Evolutionary conservation across 345 rosid genomes (phyloP), one percentile per base, ranked within the genome.

Genomic region (Brassica carinata): DNA sequence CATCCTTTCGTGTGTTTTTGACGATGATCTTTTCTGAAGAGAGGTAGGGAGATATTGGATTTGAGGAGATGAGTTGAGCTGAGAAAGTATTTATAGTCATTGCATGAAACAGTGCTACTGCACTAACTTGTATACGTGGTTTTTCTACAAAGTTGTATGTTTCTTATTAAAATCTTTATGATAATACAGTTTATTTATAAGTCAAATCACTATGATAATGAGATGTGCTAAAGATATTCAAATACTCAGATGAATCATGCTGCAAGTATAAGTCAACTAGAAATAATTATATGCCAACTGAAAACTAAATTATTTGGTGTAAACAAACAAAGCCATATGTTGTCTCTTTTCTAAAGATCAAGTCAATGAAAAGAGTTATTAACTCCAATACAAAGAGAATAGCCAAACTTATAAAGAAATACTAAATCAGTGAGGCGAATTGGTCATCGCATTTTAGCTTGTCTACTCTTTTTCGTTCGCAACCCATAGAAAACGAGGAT

Each of bases 51-150:
- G 63, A 58, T 5, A 18, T 68, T 70, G 15, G 57, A 79, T 55
- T 55, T 34, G 77, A 72, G 19, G 65, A 36, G 18, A 43, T 9
- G 51, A 53, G 45, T 53, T 64, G 78, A 73, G 34, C 71, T 29
- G 65, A 1, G 55, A 13, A 61, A 27, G 67, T 79, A 87, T 86
- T 83, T 86, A 85, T 87, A 84, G 80, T 68, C 57, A 73, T 74
- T 77, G 68, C 77, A 83, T 72, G 83, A 11, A 73, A 67, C 84
- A 59, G 82, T 80, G 86, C 89, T 85, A 80, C 71, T 83, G 87
- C 82, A 69, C 83, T 78, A 36, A 74, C 81, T 75, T 67, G 80
- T 81, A 36, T 67, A 15, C 70, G 75, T 74, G 58, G 75, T 26
- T 62, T 3, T 23, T 18, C 3, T 2, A 1, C 45, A 2, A 38